phyloP scores from a whole-genome alignment of 2,329 filamentous ascomycete genomes.

The Lecanosticta acicola region DNA sequence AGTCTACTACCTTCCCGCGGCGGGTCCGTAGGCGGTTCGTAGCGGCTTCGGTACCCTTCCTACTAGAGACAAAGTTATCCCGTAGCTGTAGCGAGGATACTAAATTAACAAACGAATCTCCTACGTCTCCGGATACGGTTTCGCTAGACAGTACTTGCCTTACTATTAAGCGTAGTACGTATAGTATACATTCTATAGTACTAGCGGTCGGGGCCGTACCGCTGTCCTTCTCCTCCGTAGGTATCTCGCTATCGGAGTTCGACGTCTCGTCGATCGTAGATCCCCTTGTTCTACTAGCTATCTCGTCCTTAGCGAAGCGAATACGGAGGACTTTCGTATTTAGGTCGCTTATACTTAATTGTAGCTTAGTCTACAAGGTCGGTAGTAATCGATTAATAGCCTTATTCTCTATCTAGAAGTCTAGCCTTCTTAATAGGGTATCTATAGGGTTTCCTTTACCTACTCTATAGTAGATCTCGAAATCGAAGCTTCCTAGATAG shows the following conservation, averaged over 20 bases:
- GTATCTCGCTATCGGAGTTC: background rate
- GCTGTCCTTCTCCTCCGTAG: background rate
- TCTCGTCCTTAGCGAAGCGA: background rate
- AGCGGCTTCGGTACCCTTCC: background rate
- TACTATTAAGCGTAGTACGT: constrained; percentile 6
- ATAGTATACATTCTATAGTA: constrained; percentile 7
- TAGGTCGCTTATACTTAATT: background rate
- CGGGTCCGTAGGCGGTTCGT: background rate
- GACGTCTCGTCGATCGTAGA: background rate
- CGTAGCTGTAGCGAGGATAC: constrained; percentile 2
- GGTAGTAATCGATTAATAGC: constrained; percentile 4
- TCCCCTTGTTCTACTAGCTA: constrained; percentile 1
- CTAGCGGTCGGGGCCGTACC: background rate
- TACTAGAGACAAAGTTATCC: background rate
- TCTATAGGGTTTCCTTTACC: constrained; percentile 7
- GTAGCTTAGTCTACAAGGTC: constrained; percentile 8
- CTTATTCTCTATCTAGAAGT: constrained; percentile 7
- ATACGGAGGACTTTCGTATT: background rate
- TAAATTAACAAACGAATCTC: background rate
- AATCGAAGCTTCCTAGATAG: constrained; percentile 9
- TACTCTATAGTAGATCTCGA: constrained; percentile 8
- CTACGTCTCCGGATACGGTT: constrained; percentile 2
- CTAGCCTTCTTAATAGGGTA: constrained; percentile 4
- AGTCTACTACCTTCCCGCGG: background rate
- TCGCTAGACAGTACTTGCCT: constrained; percentile 3